phyloP scores from a whole-genome alignment of 2,329 filamentous ascomycete species.

The Teratosphaeria epicoccoides region DNA sequence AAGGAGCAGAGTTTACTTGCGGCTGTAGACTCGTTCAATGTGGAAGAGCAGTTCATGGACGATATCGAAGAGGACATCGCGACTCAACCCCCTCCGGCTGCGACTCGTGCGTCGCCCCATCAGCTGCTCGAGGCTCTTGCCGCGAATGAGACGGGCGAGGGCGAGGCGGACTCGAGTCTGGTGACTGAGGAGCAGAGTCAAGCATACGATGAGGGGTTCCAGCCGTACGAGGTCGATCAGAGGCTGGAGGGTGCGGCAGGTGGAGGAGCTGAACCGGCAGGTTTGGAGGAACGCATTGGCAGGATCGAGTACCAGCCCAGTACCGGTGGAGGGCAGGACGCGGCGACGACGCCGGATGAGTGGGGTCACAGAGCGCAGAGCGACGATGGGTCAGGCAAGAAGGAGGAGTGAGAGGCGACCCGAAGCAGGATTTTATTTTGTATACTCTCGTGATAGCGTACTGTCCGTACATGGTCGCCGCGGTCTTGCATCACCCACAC shows the following conservation, averaged over 20 bases:
- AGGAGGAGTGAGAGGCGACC: neutral
- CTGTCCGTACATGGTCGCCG: too few species aligned
- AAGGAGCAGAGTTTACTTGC: conserved; percentile 3
- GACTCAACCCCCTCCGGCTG: neutral
- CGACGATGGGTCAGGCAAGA: neutral
- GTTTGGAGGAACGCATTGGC: neutral
- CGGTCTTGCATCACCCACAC: too few species aligned
- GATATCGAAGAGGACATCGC: neutral
- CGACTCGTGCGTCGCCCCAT: neutral
- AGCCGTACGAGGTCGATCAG: neutral
- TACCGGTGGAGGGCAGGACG: neutral
- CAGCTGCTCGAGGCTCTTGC: neutral
- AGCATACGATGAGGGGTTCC: neutral
- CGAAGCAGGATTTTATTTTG: too few species aligned
- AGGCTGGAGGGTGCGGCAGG: neutral
- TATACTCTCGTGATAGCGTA: too few species aligned
- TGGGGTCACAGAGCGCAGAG: neutral
- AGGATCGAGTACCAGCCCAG: neutral
- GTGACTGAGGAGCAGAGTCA: neutral
- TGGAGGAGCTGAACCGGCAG: neutral
- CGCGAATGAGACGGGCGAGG: neutral
- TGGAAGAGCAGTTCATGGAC: conserved; percentile 1
- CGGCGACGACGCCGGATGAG: neutral
- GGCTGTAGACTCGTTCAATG: conserved; percentile 2
- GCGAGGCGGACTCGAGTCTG: neutral